Base-by-base conservation (phyloP, 495 filamentous ascomycete genomes). In the Oleoguttula mirabilis region DNA sequence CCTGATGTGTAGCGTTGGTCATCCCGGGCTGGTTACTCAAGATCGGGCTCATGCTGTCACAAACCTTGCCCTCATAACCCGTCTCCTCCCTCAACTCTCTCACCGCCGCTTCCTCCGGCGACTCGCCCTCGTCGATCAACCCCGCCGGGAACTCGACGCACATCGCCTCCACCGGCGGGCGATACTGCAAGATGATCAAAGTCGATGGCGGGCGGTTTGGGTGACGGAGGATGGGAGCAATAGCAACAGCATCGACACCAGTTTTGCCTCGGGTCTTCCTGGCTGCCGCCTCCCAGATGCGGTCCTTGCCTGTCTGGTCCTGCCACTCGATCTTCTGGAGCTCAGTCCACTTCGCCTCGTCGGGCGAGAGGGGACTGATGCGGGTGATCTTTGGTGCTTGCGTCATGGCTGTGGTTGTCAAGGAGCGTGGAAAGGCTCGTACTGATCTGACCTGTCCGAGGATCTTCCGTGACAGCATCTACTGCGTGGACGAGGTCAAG, bases 81-180 rank as follows among this genome's bases (percentile, higher is more conserved):
- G 90, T 94, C 62, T 98, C 90, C 61, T 98, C 90, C 50, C 76
- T 85, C 45, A 98, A 67, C 56, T 95, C 88, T n/a, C 88, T 68
- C 11, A 93, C 69, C 6, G 88, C 88, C 40, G 81, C 81, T 45
- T 82, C 60, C 52, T 87, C 81, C 0, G 80, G 73, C 0, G 75
- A 82, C 59, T 94, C 88, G 21, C 73, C 76, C 6, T 76, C 79
- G 61, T 95, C 88, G 11, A 94, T 74, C 7, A 95, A 62, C 0
- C 88, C 88, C 3, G 88, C 88, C 0, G 88, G 88, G 2, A 92
- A 69, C 56, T 94, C 88, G 43, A 94, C 80, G 24, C 74, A 72
- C 20, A 83, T 65, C 48, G 80, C 81, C 50, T 82, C 75, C 30
- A 92, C 66, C 0, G 88, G 88, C 0, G 88, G 87, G 6, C 88